Evolutionary conservation across 768 basidiomycete genomes (phyloP).

Genomic region (Rhodotorula graminis): DNA sequence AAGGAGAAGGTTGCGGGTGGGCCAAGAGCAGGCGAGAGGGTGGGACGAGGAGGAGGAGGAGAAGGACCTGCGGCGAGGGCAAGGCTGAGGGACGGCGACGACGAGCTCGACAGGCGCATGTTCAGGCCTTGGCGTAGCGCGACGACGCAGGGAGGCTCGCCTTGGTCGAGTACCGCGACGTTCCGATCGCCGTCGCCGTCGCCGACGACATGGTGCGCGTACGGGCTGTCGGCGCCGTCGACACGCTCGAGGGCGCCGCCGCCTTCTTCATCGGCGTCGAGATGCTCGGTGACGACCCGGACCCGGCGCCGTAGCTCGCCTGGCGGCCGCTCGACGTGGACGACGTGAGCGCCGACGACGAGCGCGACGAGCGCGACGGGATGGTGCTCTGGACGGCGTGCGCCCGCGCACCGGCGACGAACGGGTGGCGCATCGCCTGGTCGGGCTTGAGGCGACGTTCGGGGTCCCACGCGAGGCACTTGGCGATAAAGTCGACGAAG

Average conservation of each 20-base stretch:
- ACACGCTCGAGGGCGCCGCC: neutral
- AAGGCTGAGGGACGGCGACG: neutral
- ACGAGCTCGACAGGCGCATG: neutral
- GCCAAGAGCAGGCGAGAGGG: too few species aligned
- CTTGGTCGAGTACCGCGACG: conserved; percentile 6
- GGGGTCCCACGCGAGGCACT: conserved; percentile 98
- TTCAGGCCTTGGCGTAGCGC: conserved; percentile 24
- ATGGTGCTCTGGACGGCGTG: neutral
- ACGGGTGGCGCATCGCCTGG: conserved; percentile 66
- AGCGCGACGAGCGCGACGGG: conserved; percentile 1
- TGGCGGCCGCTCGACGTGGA: conserved; percentile 1
- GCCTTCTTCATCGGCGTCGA: conserved; percentile 33
- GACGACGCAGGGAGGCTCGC: conserved; percentile 9
- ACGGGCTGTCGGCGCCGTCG: conserved; percentile 19
- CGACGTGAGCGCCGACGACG: conserved; percentile 2
- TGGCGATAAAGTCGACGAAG: conserved; percentile 93
- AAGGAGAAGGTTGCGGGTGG: neutral
- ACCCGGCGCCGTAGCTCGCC: conserved; percentile 3
- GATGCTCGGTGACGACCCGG: conserved; percentile 15
- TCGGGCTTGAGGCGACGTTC: conserved; percentile 92
- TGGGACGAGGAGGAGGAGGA: neutral
- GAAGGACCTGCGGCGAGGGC: too few species aligned
- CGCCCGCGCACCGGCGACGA: neutral
- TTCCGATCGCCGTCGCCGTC: neutral
- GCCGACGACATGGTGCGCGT: conserved; percentile 23